Evolutionary conservation across 2,329 filamentous ascomycete genomes (phyloP), one percentile per base, ranked within the genome.

Genomic region (Hypomyces rosellus): DNA sequence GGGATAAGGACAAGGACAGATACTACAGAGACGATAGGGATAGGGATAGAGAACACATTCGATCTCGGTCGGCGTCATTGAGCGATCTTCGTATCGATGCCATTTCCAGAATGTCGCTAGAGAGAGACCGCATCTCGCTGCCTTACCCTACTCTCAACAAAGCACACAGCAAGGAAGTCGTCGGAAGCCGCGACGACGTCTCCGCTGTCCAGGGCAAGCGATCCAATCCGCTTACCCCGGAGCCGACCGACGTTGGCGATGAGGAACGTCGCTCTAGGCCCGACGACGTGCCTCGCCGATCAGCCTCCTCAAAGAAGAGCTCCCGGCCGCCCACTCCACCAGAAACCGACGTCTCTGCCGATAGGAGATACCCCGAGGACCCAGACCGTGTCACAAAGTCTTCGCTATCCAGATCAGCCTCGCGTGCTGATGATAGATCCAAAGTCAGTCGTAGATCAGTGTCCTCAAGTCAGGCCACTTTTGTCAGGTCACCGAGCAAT

Each of bases 121-220:
- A 68, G 41, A 70, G 65, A 53, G 73, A 77, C 48, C 74, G 75
- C 25, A 65, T 74, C 34, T 78, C 76, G 54, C 64, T 87, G 39
- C 85, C 88, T 6, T 95, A 96, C 64, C 89, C 90, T 2, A 77
- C 78, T 11, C 89, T 95, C 68, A 93, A 88, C 70, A 96, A 95
- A 70, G 87, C 87, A 12, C 89, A 95, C 67, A 95, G 89, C 74
- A 93, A 90, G 68, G 92, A 96, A 71, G 81, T 83, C 41, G 81
- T 96, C 48, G 77, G 81, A 56, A 84, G 81, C 63, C 74, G 74
- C 47, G 79, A 84, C 42, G 75, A 80, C 48, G 57, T 79, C 45
- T 64, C 68, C 16, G 52, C 57, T 7, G 58, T 52, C 15, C 50
- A 49, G 20, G 55, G 49, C 25, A 50, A 43, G 16, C 44, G 41